Conservation (phyloP, 805 yeast genomes). For the Wilhelminamyces savonicus region DNA sequence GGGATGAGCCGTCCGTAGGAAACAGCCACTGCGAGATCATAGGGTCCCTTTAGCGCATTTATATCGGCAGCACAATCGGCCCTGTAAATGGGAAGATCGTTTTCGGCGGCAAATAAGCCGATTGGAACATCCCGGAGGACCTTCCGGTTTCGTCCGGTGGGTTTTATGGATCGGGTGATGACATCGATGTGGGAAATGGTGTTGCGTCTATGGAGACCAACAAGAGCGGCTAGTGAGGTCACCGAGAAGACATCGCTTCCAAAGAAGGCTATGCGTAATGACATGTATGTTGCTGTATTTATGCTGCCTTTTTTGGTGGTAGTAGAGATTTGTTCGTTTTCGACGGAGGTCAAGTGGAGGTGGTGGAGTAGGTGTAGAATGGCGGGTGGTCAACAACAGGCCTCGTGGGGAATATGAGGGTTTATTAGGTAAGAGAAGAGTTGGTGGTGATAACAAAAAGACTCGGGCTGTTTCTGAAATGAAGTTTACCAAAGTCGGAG, state of each 20-base stretch:
- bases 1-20: conserved; percentile 88
- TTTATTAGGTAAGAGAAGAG: too few relatives aligned
- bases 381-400: too few relatives aligned
- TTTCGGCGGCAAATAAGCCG: conserved; percentile 28
- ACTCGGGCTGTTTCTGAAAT: too few relatives aligned
- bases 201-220: conserved; percentile 15
- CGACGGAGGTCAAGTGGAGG: too few relatives aligned
- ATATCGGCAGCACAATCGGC: conserved; percentile 48
- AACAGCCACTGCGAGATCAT: conserved; percentile 79
- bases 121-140: conserved; percentile 48
- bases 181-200: conserved; percentile 43
- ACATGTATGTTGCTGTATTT: too few relatives aligned
- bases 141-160: conserved; percentile 52
- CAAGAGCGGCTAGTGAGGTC: conserved; percentile 37
- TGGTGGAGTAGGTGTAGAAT: too few relatives aligned
- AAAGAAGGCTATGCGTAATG: conserved; percentile 51
- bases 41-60: conserved; percentile 17
- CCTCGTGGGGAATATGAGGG: too few relatives aligned
- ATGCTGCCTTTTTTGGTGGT: too few relatives aligned
- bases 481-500: too few relatives aligned
- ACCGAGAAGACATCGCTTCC: conserved; percentile 75
- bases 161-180: conserved; percentile 58
- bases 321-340: too few relatives aligned
- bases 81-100: conserved; percentile 33
- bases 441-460: too few relatives aligned